Evolutionary conservation across 352 stramenopile species (phyloP).

Genomic region (Plasmopara halstedii): DNA sequence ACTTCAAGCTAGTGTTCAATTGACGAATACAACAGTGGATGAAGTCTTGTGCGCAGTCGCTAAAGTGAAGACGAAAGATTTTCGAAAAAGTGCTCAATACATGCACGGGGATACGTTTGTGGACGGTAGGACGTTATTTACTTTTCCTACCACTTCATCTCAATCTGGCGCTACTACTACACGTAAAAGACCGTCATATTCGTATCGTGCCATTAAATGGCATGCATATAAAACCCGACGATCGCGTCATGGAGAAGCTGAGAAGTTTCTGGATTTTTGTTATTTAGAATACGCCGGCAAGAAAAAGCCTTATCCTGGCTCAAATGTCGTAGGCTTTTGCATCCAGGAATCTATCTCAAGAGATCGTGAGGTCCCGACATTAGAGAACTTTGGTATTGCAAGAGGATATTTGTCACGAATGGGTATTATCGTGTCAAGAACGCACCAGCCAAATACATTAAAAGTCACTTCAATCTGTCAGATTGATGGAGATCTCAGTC

Average conservation of each 20-base stretch:
- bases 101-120: conserved; percentile 57
- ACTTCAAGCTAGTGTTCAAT: conserved; percentile 53
- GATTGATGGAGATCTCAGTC: conserved; percentile 53
- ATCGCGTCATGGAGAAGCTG: conserved; percentile 20
- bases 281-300: conserved; percentile 72
- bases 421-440: conserved; percentile 61
- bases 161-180: conserved; percentile 5
- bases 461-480: conserved; percentile 64
- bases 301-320: conserved; percentile 35
- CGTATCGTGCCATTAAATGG: conserved; percentile 75
- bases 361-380: conserved; percentile 48
- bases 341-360: conserved; percentile 62
- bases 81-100: conserved; percentile 44
- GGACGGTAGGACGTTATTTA: conserved; percentile 56
- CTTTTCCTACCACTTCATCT: conserved; percentile 25
- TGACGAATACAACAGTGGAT: conserved; percentile 40
- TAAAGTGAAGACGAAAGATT: conserved; percentile 54
- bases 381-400: conserved; percentile 53
- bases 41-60: conserved; percentile 49
- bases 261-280: conserved; percentile 59
- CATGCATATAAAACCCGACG: conserved; percentile 37
- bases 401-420: conserved; percentile 47
- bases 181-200: conserved; percentile 21
- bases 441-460: conserved; percentile 49
- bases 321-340: conserved; percentile 62